A percentile compares a stretch with the other conserved stretches of the same genome.
Conservation (phyloP, 306 rosid species). For the Malus orientalis region DNA sequence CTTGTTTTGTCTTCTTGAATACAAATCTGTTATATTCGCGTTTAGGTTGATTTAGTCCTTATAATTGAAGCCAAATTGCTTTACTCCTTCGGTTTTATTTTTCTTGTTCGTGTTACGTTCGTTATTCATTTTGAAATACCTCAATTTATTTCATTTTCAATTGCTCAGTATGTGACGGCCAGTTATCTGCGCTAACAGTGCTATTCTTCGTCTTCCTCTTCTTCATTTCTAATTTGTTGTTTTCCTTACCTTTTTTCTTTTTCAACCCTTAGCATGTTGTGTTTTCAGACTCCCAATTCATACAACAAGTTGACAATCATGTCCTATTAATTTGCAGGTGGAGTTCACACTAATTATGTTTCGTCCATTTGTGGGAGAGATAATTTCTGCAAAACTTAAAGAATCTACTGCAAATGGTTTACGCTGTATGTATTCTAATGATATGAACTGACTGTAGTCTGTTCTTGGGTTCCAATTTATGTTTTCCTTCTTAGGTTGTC, state of each 20-base stretch:
- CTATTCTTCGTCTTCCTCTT: not conserved
- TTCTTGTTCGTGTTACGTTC: not conserved
- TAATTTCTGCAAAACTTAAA: slow-evolving; percentile 52
- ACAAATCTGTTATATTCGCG: not conserved
- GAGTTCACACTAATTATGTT: slow-evolving; percentile 26
- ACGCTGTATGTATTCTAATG: slow-evolving; percentile 34
- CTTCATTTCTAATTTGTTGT: not conserved
- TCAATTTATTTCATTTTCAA: not conserved
- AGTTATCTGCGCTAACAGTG: too few relatives aligned
- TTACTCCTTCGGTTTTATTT: not conserved
- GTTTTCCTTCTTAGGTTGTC: not conserved
- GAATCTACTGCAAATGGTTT: slow-evolving; percentile 51
- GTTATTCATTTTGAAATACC: not conserved
- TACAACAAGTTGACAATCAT: not conserved
- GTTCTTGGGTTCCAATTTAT: too few relatives aligned
- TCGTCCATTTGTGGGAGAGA: slow-evolving; percentile 72
- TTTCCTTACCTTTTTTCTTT: not conserved
- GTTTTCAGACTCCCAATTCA: not conserved
- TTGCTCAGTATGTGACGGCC: too few relatives aligned
- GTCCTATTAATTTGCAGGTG: not conserved
- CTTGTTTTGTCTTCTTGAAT: not conserved
- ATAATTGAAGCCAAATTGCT: not conserved
- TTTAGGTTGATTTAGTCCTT: not conserved
- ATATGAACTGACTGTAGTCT: not conserved
- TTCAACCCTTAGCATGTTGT: not conserved